These are phyloP conservation scores for Eucalyptus leucophloia DNA, from an alignment of 345 rosid genomes.

Conservation along the genomic window DNA sequence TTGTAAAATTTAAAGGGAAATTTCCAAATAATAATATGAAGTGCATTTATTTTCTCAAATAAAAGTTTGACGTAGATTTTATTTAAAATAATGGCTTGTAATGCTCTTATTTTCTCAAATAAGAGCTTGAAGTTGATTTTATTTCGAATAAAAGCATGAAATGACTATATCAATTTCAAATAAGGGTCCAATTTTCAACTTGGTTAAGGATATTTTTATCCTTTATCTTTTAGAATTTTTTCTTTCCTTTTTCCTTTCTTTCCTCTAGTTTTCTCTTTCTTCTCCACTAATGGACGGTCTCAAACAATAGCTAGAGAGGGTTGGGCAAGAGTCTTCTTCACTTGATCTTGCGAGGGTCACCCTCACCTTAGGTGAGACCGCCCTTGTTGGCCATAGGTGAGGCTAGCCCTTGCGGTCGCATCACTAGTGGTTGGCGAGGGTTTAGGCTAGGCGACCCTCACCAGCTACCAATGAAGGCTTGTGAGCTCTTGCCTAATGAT, in stretches of 20 bases:
- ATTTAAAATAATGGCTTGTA: accelerated
- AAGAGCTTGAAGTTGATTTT: accelerated
- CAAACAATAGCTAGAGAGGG: no score
- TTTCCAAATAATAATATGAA: accelerated
- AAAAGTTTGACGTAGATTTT: accelerated
- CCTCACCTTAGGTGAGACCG: accelerated
- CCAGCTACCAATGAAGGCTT: accelerated
- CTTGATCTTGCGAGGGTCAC: accelerated
- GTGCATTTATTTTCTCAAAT: no score
- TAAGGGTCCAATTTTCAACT: accelerated
- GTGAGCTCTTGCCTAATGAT: accelerated
- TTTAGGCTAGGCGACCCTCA: accelerated
- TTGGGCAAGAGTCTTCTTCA: accelerated
- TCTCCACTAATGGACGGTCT: accelerated
- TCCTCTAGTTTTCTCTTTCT: no score
- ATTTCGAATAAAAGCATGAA: accelerated
- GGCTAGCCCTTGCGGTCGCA: no score
- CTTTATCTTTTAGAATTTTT: no score
- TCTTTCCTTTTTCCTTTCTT: accelerated
- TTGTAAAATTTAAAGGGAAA: background rate
- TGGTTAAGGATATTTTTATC: accelerated
- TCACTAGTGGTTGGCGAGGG: accelerated
- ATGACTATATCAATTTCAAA: no score
- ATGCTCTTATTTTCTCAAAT: accelerated
- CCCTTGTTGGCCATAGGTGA: no score